phyloP scores from a whole-genome alignment of 148 eudicot species.

The Rhododendron vialii region DNA sequence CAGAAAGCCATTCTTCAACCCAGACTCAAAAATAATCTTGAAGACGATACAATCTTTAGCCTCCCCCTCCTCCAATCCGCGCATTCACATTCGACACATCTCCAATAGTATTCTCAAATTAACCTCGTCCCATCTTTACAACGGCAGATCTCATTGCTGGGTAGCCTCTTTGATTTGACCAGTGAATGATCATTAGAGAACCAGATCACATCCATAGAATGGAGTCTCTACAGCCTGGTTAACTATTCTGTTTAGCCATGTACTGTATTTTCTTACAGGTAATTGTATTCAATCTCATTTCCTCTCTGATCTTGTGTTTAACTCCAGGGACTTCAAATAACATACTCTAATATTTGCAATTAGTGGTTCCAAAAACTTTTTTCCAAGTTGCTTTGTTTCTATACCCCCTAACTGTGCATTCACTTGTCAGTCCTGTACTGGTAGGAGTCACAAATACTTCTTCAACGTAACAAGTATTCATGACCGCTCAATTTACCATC shows the following conservation, averaged over 20 bases:
- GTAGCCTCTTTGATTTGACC: not conserved
- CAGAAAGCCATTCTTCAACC: not conserved
- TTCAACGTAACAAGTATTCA: too few species aligned
- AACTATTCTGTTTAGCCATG: not conserved
- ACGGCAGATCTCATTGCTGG: not conserved
- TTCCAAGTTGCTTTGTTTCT: not conserved
- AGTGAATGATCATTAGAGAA: not conserved
- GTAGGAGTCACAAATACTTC: not conserved
- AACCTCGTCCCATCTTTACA: not conserved
- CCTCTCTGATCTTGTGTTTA: not conserved
- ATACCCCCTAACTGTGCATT: not conserved
- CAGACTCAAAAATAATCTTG: not conserved
- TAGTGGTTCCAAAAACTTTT: not conserved
- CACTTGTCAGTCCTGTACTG: not conserved
- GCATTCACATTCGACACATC: not conserved
- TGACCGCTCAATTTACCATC: too few species aligned
- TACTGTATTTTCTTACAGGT: not conserved
- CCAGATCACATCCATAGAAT: not conserved
- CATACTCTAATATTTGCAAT: not conserved
- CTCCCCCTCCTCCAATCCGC: not conserved
- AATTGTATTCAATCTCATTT: not conserved
- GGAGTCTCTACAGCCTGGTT: not conserved
- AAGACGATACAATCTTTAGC: not conserved
- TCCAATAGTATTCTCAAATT: not conserved
- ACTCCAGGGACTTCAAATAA: not conserved